Percentiles rank a stretch among this genome's conserved stretches.
Evolutionary conservation across 495 filamentous ascomycete species (phyloP).

Genomic region (Lasiosphaeria hispida): DNA sequence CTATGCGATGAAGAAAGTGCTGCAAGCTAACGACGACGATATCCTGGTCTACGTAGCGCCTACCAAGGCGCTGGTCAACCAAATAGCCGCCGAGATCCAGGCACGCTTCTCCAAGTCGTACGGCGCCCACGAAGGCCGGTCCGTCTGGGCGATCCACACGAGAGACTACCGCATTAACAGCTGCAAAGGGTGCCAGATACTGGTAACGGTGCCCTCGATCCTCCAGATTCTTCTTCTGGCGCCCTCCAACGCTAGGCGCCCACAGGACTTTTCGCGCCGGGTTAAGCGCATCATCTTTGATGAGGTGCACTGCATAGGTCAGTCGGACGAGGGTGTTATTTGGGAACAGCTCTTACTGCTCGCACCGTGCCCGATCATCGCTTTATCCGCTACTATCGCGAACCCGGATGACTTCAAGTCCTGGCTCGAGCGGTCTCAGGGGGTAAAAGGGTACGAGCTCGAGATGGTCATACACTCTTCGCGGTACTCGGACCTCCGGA

Average conservation of each 20-base stretch:
- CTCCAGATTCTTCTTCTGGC: slow-evolving; percentile 76
- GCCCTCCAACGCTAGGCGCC: slow-evolving; percentile 57
- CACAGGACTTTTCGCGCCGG: slow-evolving; percentile 57
- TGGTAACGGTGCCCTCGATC: slow-evolving; percentile 75
- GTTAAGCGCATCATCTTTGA: slow-evolving; percentile 78
- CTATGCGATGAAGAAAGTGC: slow-evolving; percentile 75
- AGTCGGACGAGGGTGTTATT: slow-evolving; percentile 72
- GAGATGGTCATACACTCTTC: slow-evolving; percentile 64
- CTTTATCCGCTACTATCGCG: slow-evolving; percentile 75
- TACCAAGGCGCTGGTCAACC: slow-evolving; percentile 80
- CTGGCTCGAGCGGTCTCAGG: slow-evolving; percentile 64
- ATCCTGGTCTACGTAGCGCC: slow-evolving; percentile 77
- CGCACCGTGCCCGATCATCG: slow-evolving; percentile 74
- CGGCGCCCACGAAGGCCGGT: slow-evolving; percentile 54
- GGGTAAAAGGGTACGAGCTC: slow-evolving; percentile 47
- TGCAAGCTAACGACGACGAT: slow-evolving; percentile 63
- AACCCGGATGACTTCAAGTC: slow-evolving; percentile 67
- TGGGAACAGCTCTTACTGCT: slow-evolving; percentile 79
- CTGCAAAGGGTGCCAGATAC: slow-evolving; percentile 65
- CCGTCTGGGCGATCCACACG: slow-evolving; percentile 78
- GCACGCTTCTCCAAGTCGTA: slow-evolving; percentile 62
- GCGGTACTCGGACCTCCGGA: slow-evolving; percentile 72
- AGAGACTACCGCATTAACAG: slow-evolving; percentile 70
- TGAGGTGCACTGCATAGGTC: slow-evolving; percentile 80
- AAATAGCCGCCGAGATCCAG: slow-evolving; percentile 72